Conservation (phyloP, 2,329 filamentous ascomycete genomes). For the Claviceps sp. region DNA sequence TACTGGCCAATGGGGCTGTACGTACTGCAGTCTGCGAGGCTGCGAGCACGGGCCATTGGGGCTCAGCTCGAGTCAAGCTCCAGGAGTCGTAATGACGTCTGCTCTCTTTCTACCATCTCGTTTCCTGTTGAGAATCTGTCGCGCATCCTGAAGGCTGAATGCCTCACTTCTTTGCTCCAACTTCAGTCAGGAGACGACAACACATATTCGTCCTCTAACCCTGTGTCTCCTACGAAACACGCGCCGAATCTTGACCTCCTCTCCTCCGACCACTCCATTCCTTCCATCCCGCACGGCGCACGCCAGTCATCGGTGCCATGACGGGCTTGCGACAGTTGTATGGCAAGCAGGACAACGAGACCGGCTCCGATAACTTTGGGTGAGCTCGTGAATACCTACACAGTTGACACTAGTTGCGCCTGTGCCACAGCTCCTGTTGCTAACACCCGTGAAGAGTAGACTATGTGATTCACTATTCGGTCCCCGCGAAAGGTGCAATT, state of each 20-base stretch:
- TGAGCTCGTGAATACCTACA: conserved; percentile 9
- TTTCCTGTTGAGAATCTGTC: too few relatives aligned
- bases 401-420: conserved; percentile 4
- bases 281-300: not conserved
- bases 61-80: not conserved
- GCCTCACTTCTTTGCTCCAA: too few relatives aligned
- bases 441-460: conserved; percentile 48
- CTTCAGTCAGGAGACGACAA: not conserved
- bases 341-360: conserved; percentile 15
- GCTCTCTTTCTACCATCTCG: not conserved
- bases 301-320: conserved; percentile 14
- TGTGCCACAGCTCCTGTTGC: not conserved
- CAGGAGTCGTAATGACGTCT: not conserved
- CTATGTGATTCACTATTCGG: conserved; percentile 73
- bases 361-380: conserved; percentile 27
- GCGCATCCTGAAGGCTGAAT: too few relatives aligned
- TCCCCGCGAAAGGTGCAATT: conserved; percentile 50
- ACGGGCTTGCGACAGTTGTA: conserved; percentile 20
- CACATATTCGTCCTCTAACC: not conserved
- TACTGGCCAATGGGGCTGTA: too few relatives aligned
- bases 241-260: not conserved
- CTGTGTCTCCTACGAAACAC: not conserved
- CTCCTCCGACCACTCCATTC: not conserved
- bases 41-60: not conserved
- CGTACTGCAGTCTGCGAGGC: too few relatives aligned